Conservation (phyloP, 345 rosid species). For the Eucalyptus curtisii region DNA sequence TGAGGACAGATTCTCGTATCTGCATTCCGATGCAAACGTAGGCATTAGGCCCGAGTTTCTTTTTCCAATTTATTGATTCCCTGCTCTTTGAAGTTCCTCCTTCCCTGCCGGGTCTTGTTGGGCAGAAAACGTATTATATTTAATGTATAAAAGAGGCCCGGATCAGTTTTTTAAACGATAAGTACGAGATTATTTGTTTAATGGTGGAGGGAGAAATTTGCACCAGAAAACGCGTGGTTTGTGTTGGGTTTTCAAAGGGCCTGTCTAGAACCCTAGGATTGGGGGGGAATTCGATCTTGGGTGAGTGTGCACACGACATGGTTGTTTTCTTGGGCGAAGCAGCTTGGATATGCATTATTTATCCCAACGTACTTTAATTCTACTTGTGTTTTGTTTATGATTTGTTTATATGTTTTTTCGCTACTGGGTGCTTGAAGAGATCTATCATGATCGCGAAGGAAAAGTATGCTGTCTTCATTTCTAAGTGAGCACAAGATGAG, state of each 20-base stretch:
- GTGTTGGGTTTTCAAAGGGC: constrained; percentile 1
- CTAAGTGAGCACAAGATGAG: not conserved
- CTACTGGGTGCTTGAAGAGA: not conserved
- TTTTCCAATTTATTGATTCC: not conserved
- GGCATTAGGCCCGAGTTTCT: not conserved
- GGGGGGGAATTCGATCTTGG: not conserved
- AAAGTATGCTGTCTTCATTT: not conserved
- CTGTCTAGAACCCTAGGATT: not conserved
- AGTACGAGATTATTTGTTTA: not conserved
- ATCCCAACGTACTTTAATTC: not conserved
- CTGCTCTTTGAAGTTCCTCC: not conserved
- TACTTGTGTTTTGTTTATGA: not conserved
- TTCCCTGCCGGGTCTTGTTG: not conserved
- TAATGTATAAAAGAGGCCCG: not conserved
- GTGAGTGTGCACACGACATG: not conserved
- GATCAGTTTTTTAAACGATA: not conserved
- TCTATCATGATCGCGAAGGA: not conserved
- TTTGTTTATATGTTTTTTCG: not conserved
- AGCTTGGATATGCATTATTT: not conserved
- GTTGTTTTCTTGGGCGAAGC: not conserved
- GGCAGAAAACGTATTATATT: not conserved
- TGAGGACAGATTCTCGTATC: not conserved
- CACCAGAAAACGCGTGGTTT: constrained; percentile 1
- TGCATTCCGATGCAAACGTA: not conserved
- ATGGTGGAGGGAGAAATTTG: not conserved